Base-by-base conservation (phyloP, 2,329 filamentous ascomycete species). In the Rhynchosporium agropyri region DNA sequence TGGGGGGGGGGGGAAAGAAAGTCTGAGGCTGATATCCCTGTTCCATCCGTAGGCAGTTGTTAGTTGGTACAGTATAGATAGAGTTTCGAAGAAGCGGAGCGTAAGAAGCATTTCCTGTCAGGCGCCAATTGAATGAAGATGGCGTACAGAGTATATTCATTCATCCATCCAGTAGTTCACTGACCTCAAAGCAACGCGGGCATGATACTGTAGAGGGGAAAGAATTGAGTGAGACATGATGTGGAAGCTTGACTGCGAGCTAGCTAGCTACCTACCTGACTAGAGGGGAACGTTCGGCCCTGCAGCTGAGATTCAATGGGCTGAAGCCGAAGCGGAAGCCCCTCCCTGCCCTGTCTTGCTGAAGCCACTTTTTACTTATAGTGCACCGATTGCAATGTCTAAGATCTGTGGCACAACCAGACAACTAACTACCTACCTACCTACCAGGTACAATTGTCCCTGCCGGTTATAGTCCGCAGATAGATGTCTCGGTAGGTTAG, bases 371-470 rank as follows among this genome's bases (percentile, higher is more conserved):
- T 20, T 20, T 20, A 20, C 20, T 20, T 1, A 20, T 20, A 20
- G 20, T 20, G 20, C 20, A 20, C 1, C 20, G 20, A 20, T 20
- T 46, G 43, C 43, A 46, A 13, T 46, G 43, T 26, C 43, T 46
- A 7, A n/a, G 42, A 15, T 13, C 53, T 43, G 40, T 43, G 53
- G 38, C 20, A 56, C 53, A 56, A 56, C 38, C 53, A 56, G 20
- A 20, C 20, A 20, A 20, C 20, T 20, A 20, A 20, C 20, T 20
- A 20, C 20, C 20, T 20, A 20, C 20, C 20, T 20, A 20, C 20
- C 20, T 20, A 20, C 20, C 20, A 20, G 20, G 20, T 20, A 20
- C 20, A 20, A 20, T 20, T 20, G 1, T 20, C 20, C 20, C 20
- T 20, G 20, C 20, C 20, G 1, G 20, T 20, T 10, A n/a, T 43